A percentile compares a stretch with the other conserved stretches of the same genome.
Evolutionary conservation across 108 stramenopile genomes (phyloP).

Genomic region (Skeletonema costatum): DNA sequence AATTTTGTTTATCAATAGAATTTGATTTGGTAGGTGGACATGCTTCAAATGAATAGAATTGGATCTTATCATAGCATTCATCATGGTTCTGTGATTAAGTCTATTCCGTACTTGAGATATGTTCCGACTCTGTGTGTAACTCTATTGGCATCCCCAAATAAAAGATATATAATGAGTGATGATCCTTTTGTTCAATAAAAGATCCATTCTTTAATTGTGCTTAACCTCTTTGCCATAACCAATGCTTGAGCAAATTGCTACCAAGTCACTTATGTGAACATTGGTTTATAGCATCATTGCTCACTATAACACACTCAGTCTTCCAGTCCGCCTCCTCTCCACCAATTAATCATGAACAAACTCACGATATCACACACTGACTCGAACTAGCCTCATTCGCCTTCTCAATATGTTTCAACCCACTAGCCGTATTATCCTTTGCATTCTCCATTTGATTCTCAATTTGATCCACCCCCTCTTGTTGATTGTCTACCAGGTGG

Average conservation of each 20-base stretch:
- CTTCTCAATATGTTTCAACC: constrained; percentile 85
- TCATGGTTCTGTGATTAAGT: background rate
- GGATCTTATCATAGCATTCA: background rate
- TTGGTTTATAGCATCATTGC: background rate
- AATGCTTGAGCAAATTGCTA: background rate
- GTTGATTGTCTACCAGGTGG: constrained; percentile 81
- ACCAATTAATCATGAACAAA: background rate
- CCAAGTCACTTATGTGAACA: background rate
- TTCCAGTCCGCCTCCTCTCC: background rate
- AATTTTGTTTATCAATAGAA: background rate
- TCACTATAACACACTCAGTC: background rate
- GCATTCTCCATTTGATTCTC: constrained; percentile 87
- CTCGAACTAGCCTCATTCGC: constrained; percentile 57
- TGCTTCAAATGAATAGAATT: background rate
- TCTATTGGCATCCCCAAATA: background rate
- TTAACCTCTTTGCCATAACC: background rate
- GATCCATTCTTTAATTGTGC: background rate
- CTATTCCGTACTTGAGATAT: background rate
- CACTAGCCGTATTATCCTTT: constrained; percentile 71
- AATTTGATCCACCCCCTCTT: constrained; percentile 86
- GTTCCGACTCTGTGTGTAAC: background rate
- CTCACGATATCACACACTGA: constrained; percentile 52
- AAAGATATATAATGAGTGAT: too few species aligned
- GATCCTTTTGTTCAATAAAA: background rate
- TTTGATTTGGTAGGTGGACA: background rate